phyloP scores from a whole-genome alignment of 2,329 filamentous ascomycete species.

The Aspergillus japonicus region DNA sequence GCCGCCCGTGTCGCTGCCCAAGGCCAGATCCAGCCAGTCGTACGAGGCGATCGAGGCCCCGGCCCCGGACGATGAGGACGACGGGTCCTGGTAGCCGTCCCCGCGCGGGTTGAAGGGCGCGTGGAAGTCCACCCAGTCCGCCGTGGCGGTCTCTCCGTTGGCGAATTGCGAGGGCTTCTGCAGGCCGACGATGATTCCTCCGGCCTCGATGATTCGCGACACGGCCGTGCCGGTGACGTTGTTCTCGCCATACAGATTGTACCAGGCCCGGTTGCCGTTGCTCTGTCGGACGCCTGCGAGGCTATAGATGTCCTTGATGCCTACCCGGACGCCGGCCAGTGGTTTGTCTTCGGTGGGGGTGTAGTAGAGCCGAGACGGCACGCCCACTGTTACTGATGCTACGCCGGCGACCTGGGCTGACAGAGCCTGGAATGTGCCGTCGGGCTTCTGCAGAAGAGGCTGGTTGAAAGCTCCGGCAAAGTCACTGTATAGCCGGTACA shows the following conservation, averaged over 20 bases:
- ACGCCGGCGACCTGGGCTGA: slow-evolving; percentile 1
- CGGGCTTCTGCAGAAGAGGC: slow-evolving; percentile 2
- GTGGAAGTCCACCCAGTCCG: slow-evolving; percentile 31
- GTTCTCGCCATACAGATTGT: slow-evolving; percentile 50
- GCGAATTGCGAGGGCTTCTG: slow-evolving; percentile 31
- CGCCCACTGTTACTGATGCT: slow-evolving; percentile 45
- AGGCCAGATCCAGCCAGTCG: slow-evolving; percentile 48
- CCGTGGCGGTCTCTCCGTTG: slow-evolving; percentile 22
- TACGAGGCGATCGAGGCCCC: slow-evolving; percentile 34
- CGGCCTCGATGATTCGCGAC: slow-evolving; percentile 57
- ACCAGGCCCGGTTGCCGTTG: slow-evolving; percentile 60
- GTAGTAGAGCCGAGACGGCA: slow-evolving; percentile 62
- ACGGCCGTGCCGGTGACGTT: slow-evolving; percentile 51
- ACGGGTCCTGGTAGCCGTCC: slow-evolving; percentile 37
- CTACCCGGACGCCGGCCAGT: slow-evolving; percentile 60
- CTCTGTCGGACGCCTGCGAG: slow-evolving; percentile 57
- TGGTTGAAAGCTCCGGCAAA: slow-evolving; percentile 2
- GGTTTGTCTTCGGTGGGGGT: slow-evolving; percentile 45
- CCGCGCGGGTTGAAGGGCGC: slow-evolving; percentile 36
- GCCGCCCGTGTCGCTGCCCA: slow-evolving; percentile 46
- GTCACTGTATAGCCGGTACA: slow-evolving; percentile 1
- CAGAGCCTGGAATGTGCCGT: slow-evolving; percentile 1
- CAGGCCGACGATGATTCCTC: slow-evolving; percentile 47
- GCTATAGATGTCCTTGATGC: slow-evolving; percentile 63
- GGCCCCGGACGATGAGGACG: slow-evolving; percentile 25